phyloP scores from a whole-genome alignment of 2,329 filamentous ascomycete genomes.

The Alternaria rosae region DNA sequence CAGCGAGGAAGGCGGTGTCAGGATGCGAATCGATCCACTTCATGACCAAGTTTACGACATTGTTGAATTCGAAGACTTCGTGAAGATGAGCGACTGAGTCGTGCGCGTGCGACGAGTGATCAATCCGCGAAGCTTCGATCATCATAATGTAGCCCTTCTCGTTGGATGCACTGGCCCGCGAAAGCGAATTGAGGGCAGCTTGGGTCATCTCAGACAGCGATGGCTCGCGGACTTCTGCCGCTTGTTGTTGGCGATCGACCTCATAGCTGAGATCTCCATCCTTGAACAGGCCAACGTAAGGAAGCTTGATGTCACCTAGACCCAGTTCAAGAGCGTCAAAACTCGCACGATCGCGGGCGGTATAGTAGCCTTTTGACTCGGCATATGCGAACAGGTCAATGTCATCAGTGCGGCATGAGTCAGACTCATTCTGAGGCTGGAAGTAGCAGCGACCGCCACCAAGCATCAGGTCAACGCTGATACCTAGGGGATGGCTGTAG shows the following conservation, averaged over 20 bases:
- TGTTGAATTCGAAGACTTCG: slow-evolving; percentile 53
- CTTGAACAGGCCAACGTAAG: slow-evolving; percentile 53
- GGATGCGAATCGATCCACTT: slow-evolving; percentile 52
- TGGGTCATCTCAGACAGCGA: slow-evolving; percentile 53
- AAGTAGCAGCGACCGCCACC: slow-evolving; percentile 54
- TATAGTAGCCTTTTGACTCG: slow-evolving; percentile 44
- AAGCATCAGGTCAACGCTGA: slow-evolving; percentile 51
- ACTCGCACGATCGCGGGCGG: slow-evolving; percentile 46
- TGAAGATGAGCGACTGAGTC: slow-evolving; percentile 40
- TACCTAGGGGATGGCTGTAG: slow-evolving; percentile 51
- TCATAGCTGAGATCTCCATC: slow-evolving; percentile 34
- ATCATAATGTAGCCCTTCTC: slow-evolving; percentile 54
- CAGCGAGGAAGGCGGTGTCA: slow-evolving; percentile 51
- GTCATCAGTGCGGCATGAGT: slow-evolving; percentile 50
- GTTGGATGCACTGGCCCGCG: slow-evolving; percentile 40
- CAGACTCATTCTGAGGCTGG: slow-evolving; percentile 48
- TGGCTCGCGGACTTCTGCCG: slow-evolving; percentile 43
- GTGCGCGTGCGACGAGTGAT: slow-evolving; percentile 35
- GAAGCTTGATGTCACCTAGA: slow-evolving; percentile 35
- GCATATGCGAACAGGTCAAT: slow-evolving; percentile 50
- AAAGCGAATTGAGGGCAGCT: slow-evolving; percentile 49
- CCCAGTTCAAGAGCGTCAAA: slow-evolving; percentile 46
- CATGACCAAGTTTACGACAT: slow-evolving; percentile 48
- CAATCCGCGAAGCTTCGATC: slow-evolving; percentile 37
- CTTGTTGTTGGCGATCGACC: slow-evolving; percentile 49